Percentiles rank a stretch among this genome's conserved stretches.
Evolutionary conservation across 345 rosid species (phyloP).

Genomic region (Gossypium raimondii): DNA sequence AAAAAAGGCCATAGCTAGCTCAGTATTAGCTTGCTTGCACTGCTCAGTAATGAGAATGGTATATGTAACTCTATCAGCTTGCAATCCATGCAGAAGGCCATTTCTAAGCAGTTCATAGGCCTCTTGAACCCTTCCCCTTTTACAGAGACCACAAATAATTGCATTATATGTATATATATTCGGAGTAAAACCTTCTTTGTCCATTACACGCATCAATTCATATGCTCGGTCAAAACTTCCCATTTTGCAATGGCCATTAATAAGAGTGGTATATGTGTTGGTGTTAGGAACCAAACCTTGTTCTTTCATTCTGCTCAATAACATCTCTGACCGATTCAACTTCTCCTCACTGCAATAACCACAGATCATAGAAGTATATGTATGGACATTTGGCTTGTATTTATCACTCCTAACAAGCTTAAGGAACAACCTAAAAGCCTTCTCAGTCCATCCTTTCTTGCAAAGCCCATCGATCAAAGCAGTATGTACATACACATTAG

Average conservation of each 20-base stretch:
- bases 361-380: conserved; percentile 75
- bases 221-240: conserved; percentile 68
- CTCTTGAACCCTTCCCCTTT: conserved; percentile 56
- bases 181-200: conserved; percentile 51
- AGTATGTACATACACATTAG: conserved; percentile 80
- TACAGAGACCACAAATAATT: conserved; percentile 54
- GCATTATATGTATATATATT: conserved; percentile 64
- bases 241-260: conserved; percentile 65
- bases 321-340: conserved; percentile 84
- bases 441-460: conserved; percentile 92
- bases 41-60: conserved; percentile 77
- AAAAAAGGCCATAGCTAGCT: conserved; percentile 49
- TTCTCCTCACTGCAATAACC: conserved; percentile 79
- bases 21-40: conserved; percentile 47
- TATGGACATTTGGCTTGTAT: conserved; percentile 76
- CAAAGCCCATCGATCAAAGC: conserved; percentile 77
- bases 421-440: conserved; percentile 80
- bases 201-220: conserved; percentile 70
- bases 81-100: conserved; percentile 44
- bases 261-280: conserved; percentile 67
- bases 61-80: conserved; percentile 72
- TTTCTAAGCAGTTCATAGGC: conserved; percentile 56
- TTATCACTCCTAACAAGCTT: conserved; percentile 54
- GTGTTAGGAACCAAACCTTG: conserved; percentile 72
- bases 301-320: conserved; percentile 73